Evolutionary conservation across 805 yeast species (phyloP), one percentile per base, ranked within the genome.

Genomic region (Nakazawaea wickerhamii): DNA sequence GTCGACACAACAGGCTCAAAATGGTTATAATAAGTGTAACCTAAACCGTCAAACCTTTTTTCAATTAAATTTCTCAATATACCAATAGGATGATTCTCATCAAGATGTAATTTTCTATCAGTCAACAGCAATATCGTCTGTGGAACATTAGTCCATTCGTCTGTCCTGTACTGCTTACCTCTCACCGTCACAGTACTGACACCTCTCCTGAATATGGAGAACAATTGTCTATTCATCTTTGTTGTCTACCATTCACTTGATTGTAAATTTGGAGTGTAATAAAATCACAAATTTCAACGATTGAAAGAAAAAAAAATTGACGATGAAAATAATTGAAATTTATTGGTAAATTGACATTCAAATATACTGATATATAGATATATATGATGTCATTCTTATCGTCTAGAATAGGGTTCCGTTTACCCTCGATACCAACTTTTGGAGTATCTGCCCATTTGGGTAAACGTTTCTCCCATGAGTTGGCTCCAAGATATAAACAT

Each of bases 111-210:
- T 39, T 84, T 75, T 48, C 95, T 71, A 19, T 79, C 83, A 0
- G 89, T 79, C 23, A 87, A 65, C 4, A 70, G 72, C 9, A 81
- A 53, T 32, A 93, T 88, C 28, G 83, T 70, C 2, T 81, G 80
- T 0, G 96, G 85, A 1, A 86, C 82, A 55, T 93, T 93, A 2
- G 97, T 88, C 84, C 87, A 79, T 30, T 77, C 82, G 58, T 89
- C 95, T 0, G 81, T 70, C 17, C 65, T 58, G 54, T 79, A 83
- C 0, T 60, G 51, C 42, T 71, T 67, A 1, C 80, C 83, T 38
- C 70, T 66, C 2, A 85, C 61, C 39, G 55, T 48, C 42, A 67
- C 32, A 42, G 57, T 5, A 54, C 55, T 9, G 69, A 72, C 31
- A 8, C 30, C 32, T 11, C 42, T 8, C 26, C 13, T 37, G n/a